Conservation (phyloP, 1,284 basidiomycete genomes). For the Rhizoctonia solani region DNA sequence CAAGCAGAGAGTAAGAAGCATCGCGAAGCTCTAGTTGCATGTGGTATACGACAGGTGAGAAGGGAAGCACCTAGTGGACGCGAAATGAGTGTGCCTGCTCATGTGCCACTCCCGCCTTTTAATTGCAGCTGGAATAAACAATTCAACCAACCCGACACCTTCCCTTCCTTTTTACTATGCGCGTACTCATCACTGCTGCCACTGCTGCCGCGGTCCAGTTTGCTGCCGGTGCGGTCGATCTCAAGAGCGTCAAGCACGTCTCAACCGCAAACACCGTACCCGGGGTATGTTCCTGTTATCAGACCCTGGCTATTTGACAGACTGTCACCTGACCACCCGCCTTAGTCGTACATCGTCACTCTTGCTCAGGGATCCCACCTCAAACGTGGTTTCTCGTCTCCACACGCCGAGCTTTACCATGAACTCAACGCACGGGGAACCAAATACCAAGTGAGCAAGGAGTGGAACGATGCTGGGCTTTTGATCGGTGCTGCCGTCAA, state of each 20-base stretch:
- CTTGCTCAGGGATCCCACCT: slow-evolving; percentile 2
- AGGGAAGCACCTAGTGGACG: too few relatives aligned
- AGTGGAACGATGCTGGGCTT: neutral
- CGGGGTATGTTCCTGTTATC: too few relatives aligned
- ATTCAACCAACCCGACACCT: too few relatives aligned
- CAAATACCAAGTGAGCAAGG: neutral
- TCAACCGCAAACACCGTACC: neutral
- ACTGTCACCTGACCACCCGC: neutral
- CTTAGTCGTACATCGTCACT: slow-evolving; percentile 26
- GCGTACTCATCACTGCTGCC: neutral
- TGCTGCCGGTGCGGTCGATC: slow-evolving; percentile 10
- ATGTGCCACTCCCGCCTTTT: too few relatives aligned
- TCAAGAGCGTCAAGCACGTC: slow-evolving; percentile 5
- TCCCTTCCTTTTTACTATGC: neutral
- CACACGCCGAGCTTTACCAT: slow-evolving; percentile 19
- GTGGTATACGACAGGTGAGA: too few relatives aligned
- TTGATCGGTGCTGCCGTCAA: slow-evolving; percentile 20
- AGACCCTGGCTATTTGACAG: neutral
- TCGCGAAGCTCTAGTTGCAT: too few relatives aligned
- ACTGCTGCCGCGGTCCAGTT: slow-evolving; percentile 1
- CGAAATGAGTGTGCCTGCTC: too few relatives aligned
- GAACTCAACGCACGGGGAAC: slow-evolving; percentile 2
- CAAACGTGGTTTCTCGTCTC: slow-evolving; percentile 26
- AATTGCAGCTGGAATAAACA: too few relatives aligned
- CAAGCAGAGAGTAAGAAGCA: too few relatives aligned